Base-by-base conservation (phyloP, 2,329 filamentous ascomycete genomes). In the Talaromyces sp. region DNA sequence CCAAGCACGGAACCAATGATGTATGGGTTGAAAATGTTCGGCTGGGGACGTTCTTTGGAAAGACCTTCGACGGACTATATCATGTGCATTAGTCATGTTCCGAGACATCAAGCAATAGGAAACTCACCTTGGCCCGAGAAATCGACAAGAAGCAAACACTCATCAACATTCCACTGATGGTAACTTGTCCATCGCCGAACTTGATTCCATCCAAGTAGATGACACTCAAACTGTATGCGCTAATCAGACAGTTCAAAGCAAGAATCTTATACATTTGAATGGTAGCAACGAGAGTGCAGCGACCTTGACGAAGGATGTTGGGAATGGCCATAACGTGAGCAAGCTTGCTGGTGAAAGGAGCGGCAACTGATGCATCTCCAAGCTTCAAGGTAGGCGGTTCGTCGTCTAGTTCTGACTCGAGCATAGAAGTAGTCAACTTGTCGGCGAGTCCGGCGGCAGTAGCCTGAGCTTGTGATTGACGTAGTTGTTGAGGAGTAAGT, bases 231-330 rank as follows among this genome's bases (percentile, higher is more conserved):
- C 92, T 97, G 87, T 99, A 99, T 43, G 95, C 95, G 71, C 92
- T 97, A 76, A 99, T 99, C 71, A 99, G 84, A 77, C 95, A 99
- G 84, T 99, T 99, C 66, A 99, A 83, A 8, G 95, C 95, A 60
- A 99, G 87, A 72, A 99, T 99, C 86, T 97, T 99, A 88, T 99
- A 99, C 94, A 99, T 99, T 83, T 99, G 95, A 69, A 99, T 98
- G 0, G 95, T 99, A 37, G 95, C 95, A 63, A 99, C 95, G 22
- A 99, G 87, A 8, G 95, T 99, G 83, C 95, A 99, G 68, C 95
- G 91, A 65, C 95, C 95, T 82, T 99, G 95, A 66, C 95, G 91
- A 73, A 99, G 95, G 73, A 99, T 99, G 81, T 99, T 99, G 61
- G 95, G 94, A 66, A 99, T 93, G 43, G 95, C 95, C 72, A 99